Base-by-base conservation (phyloP, 1,139 yeast species). In the Pneumocystis oryctolagi region DNA sequence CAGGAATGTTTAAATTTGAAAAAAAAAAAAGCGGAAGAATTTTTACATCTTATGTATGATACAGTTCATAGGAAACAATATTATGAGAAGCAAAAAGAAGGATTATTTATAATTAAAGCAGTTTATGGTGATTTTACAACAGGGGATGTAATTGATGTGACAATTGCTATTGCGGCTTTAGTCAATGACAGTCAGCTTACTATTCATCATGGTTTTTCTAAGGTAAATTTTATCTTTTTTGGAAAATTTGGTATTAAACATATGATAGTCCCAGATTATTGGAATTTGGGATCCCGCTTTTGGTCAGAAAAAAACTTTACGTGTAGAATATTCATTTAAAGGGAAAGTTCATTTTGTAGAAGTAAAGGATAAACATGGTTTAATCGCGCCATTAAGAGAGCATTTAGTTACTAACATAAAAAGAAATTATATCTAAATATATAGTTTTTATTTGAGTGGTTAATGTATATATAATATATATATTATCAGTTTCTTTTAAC, bases 231-330 rank as follows among this genome's bases (percentile, higher is more conserved):
- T 12, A 25, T 6, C 20, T 47, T n/a, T 47, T 25, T 28, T 12
- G 12, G 20, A 47, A 47, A 25, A 47, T 47, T 47, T 47, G 25
- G 9, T 47, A 20, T 47, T 47, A 25, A 47, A 25, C 25, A 25
- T 47, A n/a, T 47, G 8, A 5, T 25, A 47, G 55, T 47, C 55
- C 2, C 55, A 47, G 25, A 47, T 47, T 47, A 47, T 47, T 47
- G 59, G 59, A 35, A 60, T 64, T 56, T 64, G 65, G 65, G 64
- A 64, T 57, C 65, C 65, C 16, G 65, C 56, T 57, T 63, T 56
- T 56, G 65, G 65, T 37, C 61, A 62, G 37, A 59, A 63, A 59
- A 64, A 64, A 61, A 47, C 59, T 3, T 34, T 64, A 57, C 31
- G 58, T 31, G 61, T 64, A 30, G 62, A 60, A 34, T 64, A 64